Evolutionary conservation across 75 land plant species (phyloP).

Genomic region (Cryptomeria japonica): DNA sequence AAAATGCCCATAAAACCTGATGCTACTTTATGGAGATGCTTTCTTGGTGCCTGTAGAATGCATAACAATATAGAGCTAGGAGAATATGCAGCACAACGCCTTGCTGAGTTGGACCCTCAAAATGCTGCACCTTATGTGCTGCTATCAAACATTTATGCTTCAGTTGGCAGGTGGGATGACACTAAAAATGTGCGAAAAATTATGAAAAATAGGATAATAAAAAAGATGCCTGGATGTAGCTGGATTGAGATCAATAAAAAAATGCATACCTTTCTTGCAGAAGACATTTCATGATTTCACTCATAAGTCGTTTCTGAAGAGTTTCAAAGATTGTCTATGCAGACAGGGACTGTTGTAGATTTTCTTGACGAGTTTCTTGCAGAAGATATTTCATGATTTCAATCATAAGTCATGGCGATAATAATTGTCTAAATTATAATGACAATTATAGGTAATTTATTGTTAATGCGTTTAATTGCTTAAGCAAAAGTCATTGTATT

Average conservation of each 20-base stretch:
- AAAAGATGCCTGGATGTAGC: slow-evolving; percentile 1
- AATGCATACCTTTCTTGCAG: not conserved
- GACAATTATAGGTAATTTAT: no score
- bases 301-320: not conserved
- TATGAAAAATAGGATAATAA: slow-evolving; percentile 11
- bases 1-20: slow-evolving; percentile 34
- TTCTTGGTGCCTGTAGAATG: slow-evolving; percentile 28
- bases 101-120: slow-evolving; percentile 5
- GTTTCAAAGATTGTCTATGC: not conserved
- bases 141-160: slow-evolving; percentile 29
- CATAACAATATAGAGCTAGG: slow-evolving; percentile 14
- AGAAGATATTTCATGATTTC: no score
- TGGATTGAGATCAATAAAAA: slow-evolving; percentile 11
- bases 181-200: slow-evolving; percentile 9
- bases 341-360: not conserved
- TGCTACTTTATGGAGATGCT: slow-evolving; percentile 20
- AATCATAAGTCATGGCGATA: no score
- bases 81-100: not conserved
- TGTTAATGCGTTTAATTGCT: no score
- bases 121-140: slow-evolving; percentile 25
- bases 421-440: no score
- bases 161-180: slow-evolving; percentile 22
- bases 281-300: not conserved
- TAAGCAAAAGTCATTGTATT: no score
- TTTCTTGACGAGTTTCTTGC: no score